phyloP scores from a whole-genome alignment of 2,329 filamentous ascomycete species.

The Rutstroemia sydowiana region DNA sequence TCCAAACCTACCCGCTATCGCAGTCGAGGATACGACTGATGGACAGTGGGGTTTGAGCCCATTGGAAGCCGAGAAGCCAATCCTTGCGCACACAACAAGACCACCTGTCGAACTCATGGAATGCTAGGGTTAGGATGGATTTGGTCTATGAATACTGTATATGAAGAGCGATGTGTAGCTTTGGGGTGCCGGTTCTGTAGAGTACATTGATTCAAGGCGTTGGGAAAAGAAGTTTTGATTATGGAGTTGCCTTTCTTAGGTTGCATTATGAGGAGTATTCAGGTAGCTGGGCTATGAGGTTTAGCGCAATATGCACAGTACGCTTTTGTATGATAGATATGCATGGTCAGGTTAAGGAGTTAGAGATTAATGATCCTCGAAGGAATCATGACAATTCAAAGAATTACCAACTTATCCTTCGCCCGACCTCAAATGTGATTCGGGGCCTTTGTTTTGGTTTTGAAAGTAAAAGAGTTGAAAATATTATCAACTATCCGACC shows the following conservation, averaged over 20 bases:
- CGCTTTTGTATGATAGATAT: constrained; percentile 4
- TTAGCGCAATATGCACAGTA: background rate
- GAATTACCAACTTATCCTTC: background rate
- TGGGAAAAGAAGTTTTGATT: background rate
- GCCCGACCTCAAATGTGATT: no score
- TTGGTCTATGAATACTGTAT: background rate
- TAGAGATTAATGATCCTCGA: no score
- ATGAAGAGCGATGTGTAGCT: background rate
- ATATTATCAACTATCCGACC: no score
- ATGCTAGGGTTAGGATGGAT: background rate
- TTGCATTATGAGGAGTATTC: constrained; percentile 7
- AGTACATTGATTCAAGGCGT: background rate
- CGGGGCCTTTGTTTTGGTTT: no score
- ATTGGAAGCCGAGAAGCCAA: constrained; percentile 37
- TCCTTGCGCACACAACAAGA: constrained; percentile 52
- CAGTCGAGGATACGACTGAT: constrained; percentile 57
- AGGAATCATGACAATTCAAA: background rate
- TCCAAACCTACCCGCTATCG: constrained; percentile 54
- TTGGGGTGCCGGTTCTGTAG: background rate
- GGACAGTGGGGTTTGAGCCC: constrained; percentile 39
- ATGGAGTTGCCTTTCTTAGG: background rate
- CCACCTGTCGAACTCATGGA: constrained; percentile 60
- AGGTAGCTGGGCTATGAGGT: background rate
- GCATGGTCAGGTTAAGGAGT: background rate
- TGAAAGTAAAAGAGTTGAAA: no score